Evolutionary conservation across 1,284 basidiomycete genomes (phyloP).

Genomic region (Clitocybe nebularis): DNA sequence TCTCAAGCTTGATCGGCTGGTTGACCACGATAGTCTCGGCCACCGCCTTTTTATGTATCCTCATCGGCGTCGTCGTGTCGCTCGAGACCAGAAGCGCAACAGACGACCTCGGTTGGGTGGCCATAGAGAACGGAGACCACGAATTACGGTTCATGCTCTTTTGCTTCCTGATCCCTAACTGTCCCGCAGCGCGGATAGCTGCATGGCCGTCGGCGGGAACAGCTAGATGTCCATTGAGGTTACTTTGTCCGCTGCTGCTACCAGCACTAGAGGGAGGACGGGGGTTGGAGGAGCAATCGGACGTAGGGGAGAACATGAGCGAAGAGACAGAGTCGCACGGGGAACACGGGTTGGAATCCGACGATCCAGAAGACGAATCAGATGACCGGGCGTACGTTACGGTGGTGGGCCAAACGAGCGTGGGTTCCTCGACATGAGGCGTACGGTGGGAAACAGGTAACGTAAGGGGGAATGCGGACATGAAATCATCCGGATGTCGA

Average conservation of each 20-base stretch:
- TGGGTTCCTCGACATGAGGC: slow-evolving; percentile 23
- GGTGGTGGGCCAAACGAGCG: slow-evolving; percentile 18
- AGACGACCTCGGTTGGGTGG: slow-evolving; percentile 3
- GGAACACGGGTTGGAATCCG: slow-evolving; percentile 21
- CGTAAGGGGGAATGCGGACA: slow-evolving; percentile 59
- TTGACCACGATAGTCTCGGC: slow-evolving; percentile 14
- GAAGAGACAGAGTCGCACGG: slow-evolving; percentile 21
- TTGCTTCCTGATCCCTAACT: slow-evolving; percentile 52
- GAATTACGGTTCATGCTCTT: slow-evolving; percentile 52
- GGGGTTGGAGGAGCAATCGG: slow-evolving; percentile 22
- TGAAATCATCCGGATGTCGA: slow-evolving; percentile 47
- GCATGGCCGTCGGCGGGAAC: slow-evolving; percentile 26
- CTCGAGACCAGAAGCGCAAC: slow-evolving; percentile 6
- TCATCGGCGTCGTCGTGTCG: slow-evolving; percentile 5
- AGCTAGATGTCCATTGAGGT: slow-evolving; percentile 8
- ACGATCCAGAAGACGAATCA: slow-evolving; percentile 20
- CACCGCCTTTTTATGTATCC: background rate
- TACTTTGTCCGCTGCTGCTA: slow-evolving; percentile 16
- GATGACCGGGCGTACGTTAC: slow-evolving; percentile 12
- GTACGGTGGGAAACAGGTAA: slow-evolving; percentile 38
- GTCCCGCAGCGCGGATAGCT: slow-evolving; percentile 55
- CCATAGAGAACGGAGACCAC: slow-evolving; percentile 35
- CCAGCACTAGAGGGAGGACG: slow-evolving; percentile 22
- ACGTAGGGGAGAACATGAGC: slow-evolving; percentile 28
- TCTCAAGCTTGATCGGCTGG: slow-evolving; percentile 15